A percentile compares a stretch with the other conserved stretches of the same genome.
phyloP scores from a whole-genome alignment of 176 grass and related monocot genomes.

The Neostapfia colusana region DNA sequence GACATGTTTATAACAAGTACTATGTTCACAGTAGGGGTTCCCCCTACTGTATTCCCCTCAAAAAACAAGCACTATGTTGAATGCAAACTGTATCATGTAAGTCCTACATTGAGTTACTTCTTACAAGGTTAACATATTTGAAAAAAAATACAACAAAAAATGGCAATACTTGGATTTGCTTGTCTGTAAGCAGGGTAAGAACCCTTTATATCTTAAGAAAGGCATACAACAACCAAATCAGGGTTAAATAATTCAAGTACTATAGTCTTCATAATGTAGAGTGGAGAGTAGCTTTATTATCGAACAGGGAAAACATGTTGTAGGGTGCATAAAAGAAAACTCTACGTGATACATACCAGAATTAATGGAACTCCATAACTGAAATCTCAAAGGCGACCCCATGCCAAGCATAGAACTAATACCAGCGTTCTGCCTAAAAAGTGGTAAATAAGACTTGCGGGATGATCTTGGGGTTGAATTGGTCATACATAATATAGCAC shows the following conservation, averaged over 20 bases:
- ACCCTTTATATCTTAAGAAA: neutral
- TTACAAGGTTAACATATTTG: slow-evolving; percentile 3
- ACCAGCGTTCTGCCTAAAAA: slow-evolving; percentile 65
- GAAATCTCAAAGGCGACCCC: slow-evolving; percentile 70
- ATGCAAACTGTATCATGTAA: slow-evolving; percentile 12
- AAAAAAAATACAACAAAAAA: slow-evolving; percentile 12
- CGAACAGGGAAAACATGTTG: neutral
- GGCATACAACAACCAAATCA: slow-evolving; percentile 14
- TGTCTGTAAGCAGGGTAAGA: slow-evolving; percentile 21
- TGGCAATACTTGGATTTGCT: slow-evolving; percentile 11
- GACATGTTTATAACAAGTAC: neutral
- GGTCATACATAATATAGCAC: slow-evolving; percentile 59
- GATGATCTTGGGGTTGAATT: slow-evolving; percentile 76
- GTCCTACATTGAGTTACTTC: slow-evolving; percentile 4
- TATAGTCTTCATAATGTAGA: neutral
- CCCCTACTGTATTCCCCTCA: too few relatives aligned
- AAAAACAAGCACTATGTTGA: neutral
- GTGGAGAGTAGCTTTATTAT: neutral
- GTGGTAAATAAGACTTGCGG: slow-evolving; percentile 73
- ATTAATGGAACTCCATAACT: slow-evolving; percentile 77
- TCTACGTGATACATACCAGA: slow-evolving; percentile 51
- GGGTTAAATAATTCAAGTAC: neutral
- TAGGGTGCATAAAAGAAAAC: neutral
- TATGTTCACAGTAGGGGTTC: neutral
- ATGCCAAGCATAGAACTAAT: slow-evolving; percentile 58